Conservation (phyloP, 768 basidiomycete genomes). For the Podaxis carcinomalis region DNA sequence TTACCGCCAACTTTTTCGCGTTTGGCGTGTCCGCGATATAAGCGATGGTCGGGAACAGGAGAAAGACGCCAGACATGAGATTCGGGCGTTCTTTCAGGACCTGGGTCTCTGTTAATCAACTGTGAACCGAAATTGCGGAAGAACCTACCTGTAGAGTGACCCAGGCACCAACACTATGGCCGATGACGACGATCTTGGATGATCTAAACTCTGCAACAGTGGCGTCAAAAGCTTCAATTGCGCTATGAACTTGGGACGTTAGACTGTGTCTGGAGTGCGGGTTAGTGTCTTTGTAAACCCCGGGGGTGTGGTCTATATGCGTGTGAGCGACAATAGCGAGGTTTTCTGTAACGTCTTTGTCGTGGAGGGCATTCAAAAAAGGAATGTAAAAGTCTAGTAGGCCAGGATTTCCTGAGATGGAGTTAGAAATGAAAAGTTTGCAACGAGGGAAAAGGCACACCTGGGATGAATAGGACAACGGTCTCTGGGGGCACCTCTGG, state of each 20-base stretch:
- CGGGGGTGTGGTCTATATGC: slow-evolving; percentile 61
- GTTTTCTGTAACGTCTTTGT: slow-evolving; percentile 25
- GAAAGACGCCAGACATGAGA: slow-evolving; percentile 38
- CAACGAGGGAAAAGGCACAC: slow-evolving; percentile 17
- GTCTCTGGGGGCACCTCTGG: slow-evolving; percentile 22
- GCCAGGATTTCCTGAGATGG: slow-evolving; percentile 48
- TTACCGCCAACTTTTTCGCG: slow-evolving; percentile 53
- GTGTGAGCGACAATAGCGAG: slow-evolving; percentile 58
- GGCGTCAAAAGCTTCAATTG: slow-evolving; percentile 50
- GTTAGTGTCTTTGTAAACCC: slow-evolving; percentile 18
- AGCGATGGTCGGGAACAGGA: slow-evolving; percentile 70
- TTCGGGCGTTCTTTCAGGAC: slow-evolving; percentile 43
- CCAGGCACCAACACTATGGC: slow-evolving; percentile 77
- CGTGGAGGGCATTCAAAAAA: slow-evolving; percentile 54
- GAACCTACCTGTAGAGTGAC: slow-evolving; percentile 49
- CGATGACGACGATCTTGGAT: slow-evolving; percentile 43
- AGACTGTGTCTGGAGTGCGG: slow-evolving; percentile 31
- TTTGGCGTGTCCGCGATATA: slow-evolving; percentile 64
- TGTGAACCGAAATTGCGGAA: background rate
- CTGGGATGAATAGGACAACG: slow-evolving; percentile 48
- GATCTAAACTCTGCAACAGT: slow-evolving; percentile 27
- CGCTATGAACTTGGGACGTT: slow-evolving; percentile 47
- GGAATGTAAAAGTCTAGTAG: slow-evolving; percentile 62
- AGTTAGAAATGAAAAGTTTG: slow-evolving; percentile 1
- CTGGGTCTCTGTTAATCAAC: slow-evolving; percentile 27